Conservation (phyloP, 306 rosid species). For the Hippophae gyantsensis region DNA sequence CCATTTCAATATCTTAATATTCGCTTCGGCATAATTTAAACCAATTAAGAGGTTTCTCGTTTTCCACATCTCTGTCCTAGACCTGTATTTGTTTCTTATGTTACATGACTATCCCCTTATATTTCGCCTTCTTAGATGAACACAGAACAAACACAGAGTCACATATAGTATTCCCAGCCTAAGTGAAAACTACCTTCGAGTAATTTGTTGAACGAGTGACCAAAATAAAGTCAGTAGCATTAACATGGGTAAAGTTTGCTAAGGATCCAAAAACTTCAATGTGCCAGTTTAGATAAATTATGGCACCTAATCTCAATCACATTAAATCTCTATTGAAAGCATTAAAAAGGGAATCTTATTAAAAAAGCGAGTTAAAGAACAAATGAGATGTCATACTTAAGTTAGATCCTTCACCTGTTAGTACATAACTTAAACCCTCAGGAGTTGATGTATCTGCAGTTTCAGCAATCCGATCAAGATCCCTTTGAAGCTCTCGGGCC, state of each 20-base stretch:
- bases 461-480: slow-evolving; percentile 82
- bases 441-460: slow-evolving; percentile 84
- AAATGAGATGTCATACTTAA: slow-evolving; percentile 5
- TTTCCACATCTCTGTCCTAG: too few relatives aligned
- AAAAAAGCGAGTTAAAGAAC: slow-evolving; percentile 8
- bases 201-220: too few relatives aligned
- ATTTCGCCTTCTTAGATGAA: too few relatives aligned
- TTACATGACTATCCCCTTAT: too few relatives aligned
- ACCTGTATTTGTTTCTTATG: too few relatives aligned
- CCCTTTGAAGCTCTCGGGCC: slow-evolving; percentile 78
- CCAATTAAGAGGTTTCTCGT: too few relatives aligned
- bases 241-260: neutral
- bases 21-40: too few relatives aligned
- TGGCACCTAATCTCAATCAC: neutral
- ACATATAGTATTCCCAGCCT: too few relatives aligned
- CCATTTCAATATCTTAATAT: too few relatives aligned
- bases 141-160: too few relatives aligned
- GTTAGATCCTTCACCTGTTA: slow-evolving; percentile 64
- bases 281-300: neutral
- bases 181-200: too few relatives aligned
- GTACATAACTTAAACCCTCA: slow-evolving; percentile 67
- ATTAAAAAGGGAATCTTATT: neutral
- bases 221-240: neutral
- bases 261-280: neutral
- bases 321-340: neutral